A percentile compares a stretch with the other conserved stretches of the same genome.
These are phyloP conservation scores for Haplographium delicatum DNA, from an alignment of 495 filamentous ascomycete species.

Conservation along the genomic window DNA sequence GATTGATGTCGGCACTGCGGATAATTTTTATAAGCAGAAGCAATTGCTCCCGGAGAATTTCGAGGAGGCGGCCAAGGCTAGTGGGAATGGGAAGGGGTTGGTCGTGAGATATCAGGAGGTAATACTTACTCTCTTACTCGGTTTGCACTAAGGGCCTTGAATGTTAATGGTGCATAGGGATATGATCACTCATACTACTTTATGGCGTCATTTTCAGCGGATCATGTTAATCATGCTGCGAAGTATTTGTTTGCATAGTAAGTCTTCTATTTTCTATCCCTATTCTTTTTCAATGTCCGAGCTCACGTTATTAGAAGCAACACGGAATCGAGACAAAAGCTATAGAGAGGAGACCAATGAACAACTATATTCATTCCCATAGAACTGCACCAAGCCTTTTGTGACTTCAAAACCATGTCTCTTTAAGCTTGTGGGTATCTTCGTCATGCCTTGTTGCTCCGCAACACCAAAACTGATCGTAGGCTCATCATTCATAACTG, in stretches of 20 bases:
- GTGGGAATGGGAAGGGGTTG: conserved; percentile 59
- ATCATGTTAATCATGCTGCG: conserved; percentile 87
- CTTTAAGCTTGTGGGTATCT: conserved; percentile 18
- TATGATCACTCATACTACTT: conserved; percentile 98
- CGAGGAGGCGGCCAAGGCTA: conserved; percentile 66
- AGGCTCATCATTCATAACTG: conserved; percentile 18
- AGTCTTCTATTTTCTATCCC: conserved; percentile 1
- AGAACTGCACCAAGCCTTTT: background rate
- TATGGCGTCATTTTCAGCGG: conserved; percentile 80
- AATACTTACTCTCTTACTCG: conserved; percentile 20
- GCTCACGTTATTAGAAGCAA: conserved; percentile 24
- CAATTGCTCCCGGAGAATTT: conserved; percentile 95
- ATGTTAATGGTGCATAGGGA: conserved; percentile 38
- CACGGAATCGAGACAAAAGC: conserved; percentile 11
- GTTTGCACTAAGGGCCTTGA: background rate
- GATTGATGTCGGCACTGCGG: conserved; percentile 87
- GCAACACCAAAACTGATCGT: conserved; percentile 18
- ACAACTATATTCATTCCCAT: background rate
- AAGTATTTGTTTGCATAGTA: conserved; percentile 57
- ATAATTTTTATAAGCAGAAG: conserved; percentile 91
- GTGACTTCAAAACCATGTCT: too few species aligned
- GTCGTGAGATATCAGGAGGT: conserved; percentile 75
- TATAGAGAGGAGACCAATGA: conserved; percentile 12
- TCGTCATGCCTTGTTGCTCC: conserved; percentile 11
- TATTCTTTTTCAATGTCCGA: background rate